Base-by-base conservation (phyloP, 2,329 filamentous ascomycete genomes). In the Fusarium sublunatum region DNA sequence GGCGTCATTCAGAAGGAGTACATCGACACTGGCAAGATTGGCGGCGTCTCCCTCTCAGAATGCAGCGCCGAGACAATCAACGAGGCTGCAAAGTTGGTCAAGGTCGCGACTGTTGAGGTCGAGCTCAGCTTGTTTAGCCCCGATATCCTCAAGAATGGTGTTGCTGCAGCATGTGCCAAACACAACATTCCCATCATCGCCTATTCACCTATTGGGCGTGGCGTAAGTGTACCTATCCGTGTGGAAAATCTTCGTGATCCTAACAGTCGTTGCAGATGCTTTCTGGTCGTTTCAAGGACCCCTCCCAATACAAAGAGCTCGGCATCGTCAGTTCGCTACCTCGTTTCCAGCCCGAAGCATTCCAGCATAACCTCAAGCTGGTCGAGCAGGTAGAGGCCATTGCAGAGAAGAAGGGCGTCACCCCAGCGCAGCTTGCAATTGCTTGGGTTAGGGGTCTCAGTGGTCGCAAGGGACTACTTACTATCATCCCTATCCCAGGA, bases 171-270 rank as follows among this genome's bases (percentile, higher is more conserved):
- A 0, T 89, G 86, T 69, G 81, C 79, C 0, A 82, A 93, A 71
- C 75, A 90, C 41, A 78, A 81, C 42, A 92, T 94, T 58, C 88
- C 89, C 0, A 77, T 93, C 43, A 76, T 92, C 32, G 89, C 88
- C 0, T 93, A 92, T 76, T 89, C 88, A 40, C 91, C 91, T 1
- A 79, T 93, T 0, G 88, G 90, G 5, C 79, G 84, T 25, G 82
- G 83, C 2, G 77, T 79, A 72, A 69, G 77, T 73, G 8, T 43
- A 47, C 24, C 10, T 24, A 24, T n/a, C 26, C 10, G 7, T 13
- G 9, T 13, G 5, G 19, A 12, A 35, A 36, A 5, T 3, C 13
- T 24, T 15, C 13, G 8, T n/a, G 6, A 15, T 34, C 28, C 67
- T 72, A 50, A 70, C 40, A 22, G 5, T 7, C 8, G 28, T 11